Percentiles rank a stretch among this genome's conserved stretches.
phyloP scores from a whole-genome alignment of 352 stramenopile species.

The Globisporangium canariense region DNA sequence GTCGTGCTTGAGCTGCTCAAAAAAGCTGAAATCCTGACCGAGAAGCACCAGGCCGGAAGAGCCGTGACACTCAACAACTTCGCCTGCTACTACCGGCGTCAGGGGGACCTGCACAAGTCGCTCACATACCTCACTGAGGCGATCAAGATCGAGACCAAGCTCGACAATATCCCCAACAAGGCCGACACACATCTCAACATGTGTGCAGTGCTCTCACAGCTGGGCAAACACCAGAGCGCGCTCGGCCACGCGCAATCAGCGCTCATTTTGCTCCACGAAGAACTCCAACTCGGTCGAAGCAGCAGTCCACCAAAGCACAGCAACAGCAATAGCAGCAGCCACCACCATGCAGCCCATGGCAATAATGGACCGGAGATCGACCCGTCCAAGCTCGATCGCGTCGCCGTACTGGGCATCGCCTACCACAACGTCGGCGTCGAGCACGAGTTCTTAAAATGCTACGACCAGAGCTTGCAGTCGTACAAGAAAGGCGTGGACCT shows the following conservation, averaged over 20 bases:
- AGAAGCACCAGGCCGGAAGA: slow-evolving; percentile 71
- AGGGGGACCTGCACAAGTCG: slow-evolving; percentile 89
- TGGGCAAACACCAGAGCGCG: slow-evolving; percentile 88
- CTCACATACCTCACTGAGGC: slow-evolving; percentile 91
- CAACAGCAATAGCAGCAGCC: slow-evolving; percentile 13
- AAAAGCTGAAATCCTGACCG: slow-evolving; percentile 93
- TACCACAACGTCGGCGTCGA: slow-evolving; percentile 96
- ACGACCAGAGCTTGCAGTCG: slow-evolving; percentile 84
- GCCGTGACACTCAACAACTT: slow-evolving; percentile 95
- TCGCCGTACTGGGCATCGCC: slow-evolving; percentile 91
- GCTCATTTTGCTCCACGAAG: slow-evolving; percentile 92
- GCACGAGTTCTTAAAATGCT: slow-evolving; percentile 94
- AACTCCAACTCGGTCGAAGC: slow-evolving; percentile 60
- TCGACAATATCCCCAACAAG: slow-evolving; percentile 86
- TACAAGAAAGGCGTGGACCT: slow-evolving; percentile 93
- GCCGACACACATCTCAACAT: slow-evolving; percentile 95
- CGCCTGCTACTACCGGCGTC: slow-evolving; percentile 91
- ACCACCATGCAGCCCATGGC: neutral
- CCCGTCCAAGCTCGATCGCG: slow-evolving; percentile 73
- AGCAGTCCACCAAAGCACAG: slow-evolving; percentile 17
- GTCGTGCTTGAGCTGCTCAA: slow-evolving; percentile 92
- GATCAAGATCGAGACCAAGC: slow-evolving; percentile 87
- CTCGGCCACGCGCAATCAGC: slow-evolving; percentile 91
- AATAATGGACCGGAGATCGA: slow-evolving; percentile 15
- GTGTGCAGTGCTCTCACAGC: slow-evolving; percentile 91